A percentile compares a stretch with the other conserved stretches of the same genome.
These are phyloP conservation scores for Orbilia ellipsospora DNA, from an alignment of 2,329 filamentous ascomycete genomes.

Conservation along the genomic window DNA sequence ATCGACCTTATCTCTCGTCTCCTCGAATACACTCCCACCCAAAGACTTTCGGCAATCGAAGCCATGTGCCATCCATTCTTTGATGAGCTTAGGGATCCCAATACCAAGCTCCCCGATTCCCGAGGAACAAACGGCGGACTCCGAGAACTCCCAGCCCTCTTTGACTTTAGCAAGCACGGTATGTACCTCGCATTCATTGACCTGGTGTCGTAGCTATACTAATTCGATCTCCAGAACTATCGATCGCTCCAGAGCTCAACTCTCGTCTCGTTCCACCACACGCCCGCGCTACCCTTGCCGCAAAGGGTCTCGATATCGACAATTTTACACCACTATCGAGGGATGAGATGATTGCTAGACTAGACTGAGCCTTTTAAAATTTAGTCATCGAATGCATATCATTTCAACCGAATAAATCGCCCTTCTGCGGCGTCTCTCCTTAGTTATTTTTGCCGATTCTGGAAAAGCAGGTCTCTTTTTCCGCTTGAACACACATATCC, in stretches of 20 bases:
- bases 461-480: conserved; percentile 55
- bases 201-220: conserved; percentile 18
- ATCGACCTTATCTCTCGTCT: conserved; percentile 94
- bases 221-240: conserved; percentile 77
- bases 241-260: conserved; percentile 91
- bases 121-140: conserved; percentile 83
- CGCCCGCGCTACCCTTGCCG: conserved; percentile 77
- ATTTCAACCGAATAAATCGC: conserved; percentile 45
- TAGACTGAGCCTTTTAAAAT: conserved; percentile 77
- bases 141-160: conserved; percentile 85
- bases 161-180: conserved; percentile 96
- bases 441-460: conserved; percentile 50
- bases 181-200: conserved; percentile 62
- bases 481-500: conserved; percentile 47
- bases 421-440: conserved; percentile 58
- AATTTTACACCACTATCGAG: conserved; percentile 90
- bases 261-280: conserved; percentile 86
- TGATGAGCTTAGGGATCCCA: conserved; percentile 92
- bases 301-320: conserved; percentile 88
- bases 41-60: conserved; percentile 90
- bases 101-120: conserved; percentile 90
- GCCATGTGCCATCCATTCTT: conserved; percentile 99
- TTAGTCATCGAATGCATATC: conserved; percentile 57
- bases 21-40: conserved; percentile 96
- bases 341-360: conserved; percentile 96